Evolutionary conservation across 352 stramenopile species (phyloP), one percentile per base, ranked within the genome.

Genomic region (Phytopythium chamaehyphon): DNA sequence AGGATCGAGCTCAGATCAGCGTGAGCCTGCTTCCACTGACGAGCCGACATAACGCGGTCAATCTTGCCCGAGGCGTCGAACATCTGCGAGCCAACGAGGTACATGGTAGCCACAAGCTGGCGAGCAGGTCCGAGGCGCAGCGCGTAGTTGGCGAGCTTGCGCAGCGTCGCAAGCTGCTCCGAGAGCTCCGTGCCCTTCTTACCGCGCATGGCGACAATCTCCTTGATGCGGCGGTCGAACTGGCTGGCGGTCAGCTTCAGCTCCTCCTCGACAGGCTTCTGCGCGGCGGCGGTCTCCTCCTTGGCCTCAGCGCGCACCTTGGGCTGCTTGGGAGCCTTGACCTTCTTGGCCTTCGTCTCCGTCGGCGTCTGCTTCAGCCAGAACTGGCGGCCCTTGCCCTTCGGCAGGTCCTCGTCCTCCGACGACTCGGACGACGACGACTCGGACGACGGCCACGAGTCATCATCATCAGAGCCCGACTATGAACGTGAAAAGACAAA

Each of bases 361-460:
- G 74, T 77, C 9, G 76, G 62, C 26, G 84, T 91, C 61, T 93
- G 88, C 81, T 99, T 99, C 28, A 99, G 72, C 96, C 96, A 99
- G 43, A 80, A 83, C 7, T 93, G 93, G 71, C 96, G 93, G 45
- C 96, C 96, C 77, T 98, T 98, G 51, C 97, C 88, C 76, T 96
- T 76, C 28, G 77, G 80, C 22, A 69, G 75, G 40, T 94, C 83
- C 37, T 88, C 90, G 14, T 88, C 81, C 42, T 82, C 86, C 31
- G 83, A 84, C 23, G 66, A 83, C 15, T 57, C 59, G 19, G 70
- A 84, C 16, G 66, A 86, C 15, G 70, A 89, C 45, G 76, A 75
- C 44, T 73, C 90, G 8, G 76, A 64, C 24, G 68, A 82, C 40
- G 66, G 73, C 72, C 75, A 83, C 55, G 71, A 83, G 10, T 62